Base-by-base conservation (phyloP, 768 basidiomycete species). In the Suillus americanus region DNA sequence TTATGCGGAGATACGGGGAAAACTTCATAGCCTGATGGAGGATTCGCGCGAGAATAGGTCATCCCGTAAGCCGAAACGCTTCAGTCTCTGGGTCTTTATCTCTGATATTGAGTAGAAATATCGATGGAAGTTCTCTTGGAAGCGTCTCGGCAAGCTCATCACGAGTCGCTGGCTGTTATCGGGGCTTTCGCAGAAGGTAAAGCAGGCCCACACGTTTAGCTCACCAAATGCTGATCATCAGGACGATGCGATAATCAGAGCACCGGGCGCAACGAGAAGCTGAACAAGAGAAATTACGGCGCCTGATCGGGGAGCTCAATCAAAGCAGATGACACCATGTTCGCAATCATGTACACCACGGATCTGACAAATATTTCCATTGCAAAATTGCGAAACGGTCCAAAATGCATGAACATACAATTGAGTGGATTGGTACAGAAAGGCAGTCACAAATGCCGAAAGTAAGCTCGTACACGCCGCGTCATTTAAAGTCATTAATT, bases 401-500 rank as follows among this genome's bases (percentile, higher is more conserved):
- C 50, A 50, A 53, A 45, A 40, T 57, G 63, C 33, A 48, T 46
- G 56, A 68, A 70, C 66, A 66, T 65, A 70, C 66, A 54, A 65
- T 72, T 67, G 69, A 70, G 56, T 66, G 57, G 23, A 65, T 72
- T 67, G 72, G 53, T 62, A 75, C 64, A 77, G 55, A 53, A 74
- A 60, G 57, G 61, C 64, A 73, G 63, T 51, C 67, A 66, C 60
- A 70, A 54, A 67, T 53, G 54, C 62, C 61, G 55, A 68, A 63
- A 62, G 65, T 60, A 60, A 65, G 33, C 62, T 50, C 62, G 56
- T 76, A 73, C 64, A 71, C 43, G 57, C 25, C 40, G 57, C 60
- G 70, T 54, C 66, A 25, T 60, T 67, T 60, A 55, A 62, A 25
- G 46, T 68, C 60, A 61, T 77, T 72, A 80, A 70, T 79, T 87